Conservation (phyloP, 352 stramenopile genomes). For the Pythium graminicola region DNA sequence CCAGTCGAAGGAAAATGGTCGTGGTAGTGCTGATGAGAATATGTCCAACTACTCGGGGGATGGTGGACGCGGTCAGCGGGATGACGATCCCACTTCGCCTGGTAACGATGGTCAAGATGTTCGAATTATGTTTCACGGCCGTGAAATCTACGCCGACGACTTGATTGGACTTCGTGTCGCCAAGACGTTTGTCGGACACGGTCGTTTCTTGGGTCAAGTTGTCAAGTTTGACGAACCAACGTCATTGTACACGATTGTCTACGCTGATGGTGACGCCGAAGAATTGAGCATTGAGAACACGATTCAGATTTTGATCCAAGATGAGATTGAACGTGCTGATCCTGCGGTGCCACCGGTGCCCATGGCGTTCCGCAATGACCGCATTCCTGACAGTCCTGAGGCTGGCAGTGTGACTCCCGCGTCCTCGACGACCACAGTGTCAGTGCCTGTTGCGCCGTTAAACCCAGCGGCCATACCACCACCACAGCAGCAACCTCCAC, state of each 20-base stretch:
- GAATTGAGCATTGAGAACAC: constrained; percentile 70
- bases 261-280: constrained; percentile 76
- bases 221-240: constrained; percentile 77
- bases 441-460: constrained; percentile 19
- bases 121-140: constrained; percentile 66
- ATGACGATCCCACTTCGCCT: constrained; percentile 24
- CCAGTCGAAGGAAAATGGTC: constrained; percentile 17
- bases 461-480: constrained; percentile 8
- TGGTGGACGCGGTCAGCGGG: not conserved
- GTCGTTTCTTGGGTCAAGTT: constrained; percentile 79
- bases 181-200: constrained; percentile 74
- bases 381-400: constrained; percentile 20
- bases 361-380: constrained; percentile 14
- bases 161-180: constrained; percentile 75
- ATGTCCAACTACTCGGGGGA: constrained; percentile 13
- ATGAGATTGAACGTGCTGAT: constrained; percentile 77
- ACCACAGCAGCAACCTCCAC: not conserved
- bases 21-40: constrained; percentile 10
- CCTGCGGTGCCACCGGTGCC: constrained; percentile 37
- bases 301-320: constrained; percentile 79
- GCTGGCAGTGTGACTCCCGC: constrained; percentile 15
- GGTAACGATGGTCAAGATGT: constrained; percentile 31
- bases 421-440: constrained; percentile 16
- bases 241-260: constrained; percentile 73
- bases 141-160: constrained; percentile 65